Percentiles rank a stretch among this genome's conserved stretches.
These are phyloP conservation scores for Metahyphopichia silvanorum DNA, from an alignment of 805 yeast species.

Conservation along the genomic window DNA sequence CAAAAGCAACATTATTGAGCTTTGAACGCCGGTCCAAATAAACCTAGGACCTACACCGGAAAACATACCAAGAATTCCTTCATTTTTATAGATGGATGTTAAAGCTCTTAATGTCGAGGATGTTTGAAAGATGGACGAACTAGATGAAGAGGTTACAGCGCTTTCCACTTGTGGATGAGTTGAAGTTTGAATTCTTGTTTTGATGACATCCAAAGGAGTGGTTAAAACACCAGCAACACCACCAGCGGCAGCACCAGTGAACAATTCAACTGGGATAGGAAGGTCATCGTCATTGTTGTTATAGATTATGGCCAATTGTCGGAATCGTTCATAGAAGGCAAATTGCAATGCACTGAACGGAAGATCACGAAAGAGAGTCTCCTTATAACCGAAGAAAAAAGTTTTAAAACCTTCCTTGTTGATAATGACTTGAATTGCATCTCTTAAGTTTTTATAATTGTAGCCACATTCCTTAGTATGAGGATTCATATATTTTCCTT, in stretches of 20 bases:
- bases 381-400: conserved; percentile 87
- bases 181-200: conserved; percentile 91
- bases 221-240: conserved; percentile 87
- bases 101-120: conserved; percentile 31
- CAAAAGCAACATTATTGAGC: conserved; percentile 86
- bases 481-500: conserved; percentile 82
- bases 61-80: conserved; percentile 79
- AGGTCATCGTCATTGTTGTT: conserved; percentile 38
- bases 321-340: conserved; percentile 87
- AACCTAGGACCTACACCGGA: conserved; percentile 96
- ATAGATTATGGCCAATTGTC: conserved; percentile 53
- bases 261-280: conserved; percentile 59
- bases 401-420: conserved; percentile 71
- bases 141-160: conserved; percentile 13
- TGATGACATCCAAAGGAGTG: conserved; percentile 89
- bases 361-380: conserved; percentile 85
- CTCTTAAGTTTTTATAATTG: conserved; percentile 70
- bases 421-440: conserved; percentile 67
- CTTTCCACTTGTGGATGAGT: conserved; percentile 34
- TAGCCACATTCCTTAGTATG: conserved; percentile 73
- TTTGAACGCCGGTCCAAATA: conserved; percentile 94
- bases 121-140: conserved; percentile 12
- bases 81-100: conserved; percentile 53
- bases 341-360: conserved; percentile 96
- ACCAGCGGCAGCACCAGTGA: conserved; percentile 95